These are phyloP conservation scores for Iberis pinnata DNA, from an alignment of 345 rosid species.

Conservation along the genomic window DNA sequence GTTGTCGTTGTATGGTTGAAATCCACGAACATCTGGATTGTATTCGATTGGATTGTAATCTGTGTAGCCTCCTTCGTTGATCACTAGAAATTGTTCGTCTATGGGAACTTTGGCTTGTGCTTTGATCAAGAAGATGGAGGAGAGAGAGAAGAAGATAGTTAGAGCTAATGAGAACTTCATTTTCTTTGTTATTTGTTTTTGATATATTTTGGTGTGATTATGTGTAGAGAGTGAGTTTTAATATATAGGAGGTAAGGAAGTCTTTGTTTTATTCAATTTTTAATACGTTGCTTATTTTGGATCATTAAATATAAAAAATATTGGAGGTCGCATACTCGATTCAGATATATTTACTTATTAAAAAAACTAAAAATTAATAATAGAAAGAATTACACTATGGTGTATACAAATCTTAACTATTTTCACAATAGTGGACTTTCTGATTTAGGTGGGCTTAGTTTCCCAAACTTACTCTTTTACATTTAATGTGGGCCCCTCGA, in stretches of 20 bases:
- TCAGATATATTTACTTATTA: constrained; percentile 3
- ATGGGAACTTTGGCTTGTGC: constrained; percentile 24
- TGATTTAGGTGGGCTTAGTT: too few species aligned
- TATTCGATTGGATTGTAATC: constrained; percentile 29
- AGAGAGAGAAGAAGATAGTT: constrained; percentile 18
- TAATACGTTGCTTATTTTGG: neutral
- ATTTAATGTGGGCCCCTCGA: too few species aligned
- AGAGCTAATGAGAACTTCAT: constrained; percentile 12
- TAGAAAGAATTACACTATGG: too few species aligned
- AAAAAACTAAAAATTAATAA: too few species aligned
- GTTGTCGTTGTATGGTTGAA: constrained; percentile 25
- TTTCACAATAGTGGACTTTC: too few species aligned
- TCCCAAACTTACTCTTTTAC: too few species aligned
- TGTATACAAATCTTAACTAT: too few species aligned
- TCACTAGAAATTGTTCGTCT: constrained; percentile 17
- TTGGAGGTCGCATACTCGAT: too few species aligned
- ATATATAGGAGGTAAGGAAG: constrained; percentile 14
- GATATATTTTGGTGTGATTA: constrained; percentile 11
- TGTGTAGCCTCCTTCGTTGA: constrained; percentile 29
- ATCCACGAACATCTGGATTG: constrained; percentile 28
- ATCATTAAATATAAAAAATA: too few species aligned
- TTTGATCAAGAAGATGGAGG: constrained; percentile 1
- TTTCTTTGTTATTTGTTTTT: neutral
- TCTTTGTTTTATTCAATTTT: neutral
- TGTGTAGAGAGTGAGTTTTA: neutral